Base-by-base conservation (phyloP, 75 land plant species). In the Selaginella tamariscina region DNA sequence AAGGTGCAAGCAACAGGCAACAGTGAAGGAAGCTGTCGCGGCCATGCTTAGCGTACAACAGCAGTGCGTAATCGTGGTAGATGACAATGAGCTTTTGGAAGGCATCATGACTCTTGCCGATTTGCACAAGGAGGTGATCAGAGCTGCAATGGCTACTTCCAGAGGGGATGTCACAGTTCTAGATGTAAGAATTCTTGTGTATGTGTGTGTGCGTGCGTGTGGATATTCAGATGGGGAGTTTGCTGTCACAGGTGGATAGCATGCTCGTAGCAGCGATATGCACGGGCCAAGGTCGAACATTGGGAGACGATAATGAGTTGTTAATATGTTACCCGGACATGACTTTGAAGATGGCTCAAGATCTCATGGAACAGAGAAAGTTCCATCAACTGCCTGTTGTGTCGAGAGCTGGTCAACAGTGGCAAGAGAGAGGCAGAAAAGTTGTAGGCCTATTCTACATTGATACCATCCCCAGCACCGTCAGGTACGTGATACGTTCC, bases 311-410 rank as follows among this genome's bases (percentile, higher is more conserved):
- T 63, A 78, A 81, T 56, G 85, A 85, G 15, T 70, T 94, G 57
- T 74, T 94, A 56, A 82, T 84, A 23, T 89, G 98, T 55, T 87
- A 84, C 74, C 96, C 96, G 18, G 88, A 94, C 64, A 85, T 83
- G 64, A 83, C 79, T 72, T 73, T 94, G 72, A 79, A 65, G 44
- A 81, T 68, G 63, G 91, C 96, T 32, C 83, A 82, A 74, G 83
- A 87, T 22, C 75, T 94, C n/a, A 85, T 94, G 91, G 84, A 80
- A 68, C 82, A 83, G 23, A 82, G 78, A 67, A 83, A 82, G 31
- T 72, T 85, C 21, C 86, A 85, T 56, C 96, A 87, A 68, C 77
- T 95, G 27, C 99, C 99, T 57, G 99, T 95, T 23, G 96, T 95
- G 32, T 80, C 74, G 55, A 85, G 82, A 49, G 78, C 73, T 67